Percentiles rank a stretch among this genome's conserved stretches.
phyloP scores from a whole-genome alignment of 2,329 filamentous ascomycete species.

The Hypoxylon sp. region DNA sequence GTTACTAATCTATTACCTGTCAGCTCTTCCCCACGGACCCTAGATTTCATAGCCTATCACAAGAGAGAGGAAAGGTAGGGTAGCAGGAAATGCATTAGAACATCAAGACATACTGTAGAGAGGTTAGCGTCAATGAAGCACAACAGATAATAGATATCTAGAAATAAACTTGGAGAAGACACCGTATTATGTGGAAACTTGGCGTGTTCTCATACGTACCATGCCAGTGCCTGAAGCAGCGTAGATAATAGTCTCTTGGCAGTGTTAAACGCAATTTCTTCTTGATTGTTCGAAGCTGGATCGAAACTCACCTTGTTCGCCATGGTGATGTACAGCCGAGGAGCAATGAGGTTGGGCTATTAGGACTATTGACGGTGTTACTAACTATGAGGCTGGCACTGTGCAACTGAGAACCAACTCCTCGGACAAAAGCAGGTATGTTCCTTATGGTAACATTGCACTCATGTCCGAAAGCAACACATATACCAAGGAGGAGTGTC shows the following conservation, averaged over 20 bases:
- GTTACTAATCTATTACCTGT: conserved; percentile 63
- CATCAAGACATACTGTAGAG: conserved; percentile 32
- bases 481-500: conserved; percentile 13
- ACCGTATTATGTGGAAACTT: background rate
- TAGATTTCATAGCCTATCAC: conserved; percentile 5
- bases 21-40: conserved; percentile 23
- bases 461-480: conserved; percentile 1
- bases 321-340: conserved; percentile 77
- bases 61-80: background rate
- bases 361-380: conserved; percentile 63
- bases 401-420: conserved; percentile 4
- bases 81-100: conserved; percentile 8
- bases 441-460: conserved; percentile 23
- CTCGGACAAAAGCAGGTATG: conserved; percentile 7
- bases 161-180: background rate
- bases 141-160: background rate
- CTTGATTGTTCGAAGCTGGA: conserved; percentile 4
- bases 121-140: conserved; percentile 30
- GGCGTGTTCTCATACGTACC: conserved; percentile 28
- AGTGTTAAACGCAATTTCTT: conserved; percentile 28
- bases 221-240: conserved; percentile 71
- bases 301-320: conserved; percentile 69
- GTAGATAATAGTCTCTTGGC: conserved; percentile 75
- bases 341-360: conserved; percentile 72
- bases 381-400: conserved; percentile 33